These are phyloP conservation scores for Starmerella floricola DNA, from an alignment of 805 yeast genomes.

Conservation along the genomic window DNA sequence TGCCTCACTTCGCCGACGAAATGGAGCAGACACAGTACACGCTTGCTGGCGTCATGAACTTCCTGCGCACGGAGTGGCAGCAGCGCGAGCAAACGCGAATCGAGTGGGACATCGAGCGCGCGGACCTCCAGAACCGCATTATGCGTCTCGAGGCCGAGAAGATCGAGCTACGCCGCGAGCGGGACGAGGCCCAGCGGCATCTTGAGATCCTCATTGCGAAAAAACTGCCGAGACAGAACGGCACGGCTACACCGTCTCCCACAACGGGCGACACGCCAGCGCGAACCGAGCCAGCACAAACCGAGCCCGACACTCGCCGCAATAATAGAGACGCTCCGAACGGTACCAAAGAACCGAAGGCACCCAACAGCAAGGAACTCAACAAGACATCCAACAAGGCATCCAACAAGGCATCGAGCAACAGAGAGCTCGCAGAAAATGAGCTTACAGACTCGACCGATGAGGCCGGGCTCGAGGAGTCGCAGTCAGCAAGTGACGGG, in stretches of 20 bases:
- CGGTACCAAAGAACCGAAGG: no score
- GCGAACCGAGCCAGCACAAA: no score
- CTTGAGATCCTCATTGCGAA: slow-evolving; percentile 10
- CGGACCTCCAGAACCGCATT: slow-evolving; percentile 45
- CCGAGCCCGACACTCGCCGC: no score
- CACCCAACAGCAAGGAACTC: no score
- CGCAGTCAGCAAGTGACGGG: slow-evolving; percentile 3
- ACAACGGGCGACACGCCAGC: no score
- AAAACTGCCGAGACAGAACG: neutral
- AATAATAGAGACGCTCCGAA: no score
- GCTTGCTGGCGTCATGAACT: slow-evolving; percentile 47
- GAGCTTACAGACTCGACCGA: no score
- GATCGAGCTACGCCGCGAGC: slow-evolving; percentile 27
- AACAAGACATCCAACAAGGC: no score
- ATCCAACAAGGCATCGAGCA: no score
- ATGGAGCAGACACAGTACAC: slow-evolving; percentile 27
- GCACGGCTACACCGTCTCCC: no score
- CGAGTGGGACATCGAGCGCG: slow-evolving; percentile 48
- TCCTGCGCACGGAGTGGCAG: slow-evolving; percentile 51
- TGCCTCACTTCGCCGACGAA: no score
- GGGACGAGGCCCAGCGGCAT: slow-evolving; percentile 10
- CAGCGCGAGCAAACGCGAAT: slow-evolving; percentile 48
- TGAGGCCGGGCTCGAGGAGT: slow-evolving; percentile 19
- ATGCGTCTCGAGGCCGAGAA: slow-evolving; percentile 45
- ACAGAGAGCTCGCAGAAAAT: no score